These are phyloP conservation scores for Verruconis gallopava DNA, from an alignment of 2,329 filamentous ascomycete genomes.

Conservation along the genomic window DNA sequence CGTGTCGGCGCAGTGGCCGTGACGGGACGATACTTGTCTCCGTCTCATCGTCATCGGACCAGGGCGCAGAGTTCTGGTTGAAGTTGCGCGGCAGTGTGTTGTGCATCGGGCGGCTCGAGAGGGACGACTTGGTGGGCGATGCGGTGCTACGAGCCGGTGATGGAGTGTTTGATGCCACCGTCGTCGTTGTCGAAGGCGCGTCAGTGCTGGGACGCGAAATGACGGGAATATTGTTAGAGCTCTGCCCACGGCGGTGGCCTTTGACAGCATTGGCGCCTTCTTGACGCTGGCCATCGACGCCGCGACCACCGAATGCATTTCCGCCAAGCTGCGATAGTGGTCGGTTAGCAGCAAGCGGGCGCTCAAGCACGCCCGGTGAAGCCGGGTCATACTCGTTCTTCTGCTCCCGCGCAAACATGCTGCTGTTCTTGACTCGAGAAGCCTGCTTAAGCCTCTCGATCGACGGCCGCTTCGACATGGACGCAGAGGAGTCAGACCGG, in stretches of 20 bases:
- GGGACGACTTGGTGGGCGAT: slow-evolving; percentile 81
- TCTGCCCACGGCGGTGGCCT: slow-evolving; percentile 37
- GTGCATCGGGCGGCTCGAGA: slow-evolving; percentile 52
- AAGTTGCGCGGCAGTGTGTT: slow-evolving; percentile 47
- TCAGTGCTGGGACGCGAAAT: slow-evolving; percentile 40
- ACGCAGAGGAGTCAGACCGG: slow-evolving; percentile 47
- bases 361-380: slow-evolving; percentile 63
- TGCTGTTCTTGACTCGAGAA: slow-evolving; percentile 95
- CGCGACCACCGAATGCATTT: slow-evolving; percentile 52
- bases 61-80: slow-evolving; percentile 54
- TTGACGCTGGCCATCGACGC: slow-evolving; percentile 40
- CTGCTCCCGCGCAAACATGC: slow-evolving; percentile 85
- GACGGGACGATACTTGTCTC: slow-evolving; percentile 38
- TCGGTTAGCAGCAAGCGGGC: slow-evolving; percentile 56
- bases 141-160: slow-evolving; percentile 35
- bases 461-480: slow-evolving; percentile 56
- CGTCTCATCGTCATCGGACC: slow-evolving; percentile 32
- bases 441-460: slow-evolving; percentile 92
- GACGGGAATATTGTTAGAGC: slow-evolving; percentile 46
- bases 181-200: slow-evolving; percentile 9
- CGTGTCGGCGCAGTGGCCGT: slow-evolving; percentile 62
- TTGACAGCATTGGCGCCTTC: slow-evolving; percentile 25
- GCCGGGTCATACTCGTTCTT: slow-evolving; percentile 86
- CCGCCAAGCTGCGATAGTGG: slow-evolving; percentile 51
- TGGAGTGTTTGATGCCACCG: slow-evolving; percentile 19